Percentiles rank a stretch among this genome's conserved stretches.
Conservation (phyloP, 1,284 basidiomycete species). For the Ceratobasidium sp. region DNA sequence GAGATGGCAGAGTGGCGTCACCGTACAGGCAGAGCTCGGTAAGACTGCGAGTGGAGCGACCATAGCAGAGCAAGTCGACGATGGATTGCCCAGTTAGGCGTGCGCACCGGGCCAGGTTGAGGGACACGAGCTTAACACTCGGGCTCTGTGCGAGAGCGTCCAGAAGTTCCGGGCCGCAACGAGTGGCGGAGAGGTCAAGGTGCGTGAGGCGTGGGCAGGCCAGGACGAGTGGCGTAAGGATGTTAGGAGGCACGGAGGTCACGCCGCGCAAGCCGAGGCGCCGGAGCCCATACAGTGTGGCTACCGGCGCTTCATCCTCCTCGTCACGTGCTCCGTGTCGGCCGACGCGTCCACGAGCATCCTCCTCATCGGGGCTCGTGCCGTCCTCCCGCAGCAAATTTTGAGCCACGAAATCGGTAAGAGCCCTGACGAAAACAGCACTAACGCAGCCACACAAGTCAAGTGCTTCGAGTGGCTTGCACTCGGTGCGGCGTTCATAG, state of each 20-base stretch:
- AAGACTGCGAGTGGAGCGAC: conserved; percentile 72
- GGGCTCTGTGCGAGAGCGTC: conserved; percentile 69
- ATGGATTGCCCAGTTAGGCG: conserved; percentile 84
- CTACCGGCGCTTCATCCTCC: conserved; percentile 50
- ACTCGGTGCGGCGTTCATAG: conserved; percentile 76
- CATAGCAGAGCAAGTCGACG: conserved; percentile 75
- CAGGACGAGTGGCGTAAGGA: conserved; percentile 82
- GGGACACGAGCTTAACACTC: conserved; percentile 75
- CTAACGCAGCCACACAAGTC: conserved; percentile 97
- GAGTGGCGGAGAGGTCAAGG: conserved; percentile 88
- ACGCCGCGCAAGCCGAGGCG: conserved; percentile 88
- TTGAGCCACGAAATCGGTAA: conserved; percentile 77
- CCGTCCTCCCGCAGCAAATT: conserved; percentile 46
- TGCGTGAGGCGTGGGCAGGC: conserved; percentile 90
- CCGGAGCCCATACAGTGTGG: conserved; percentile 76
- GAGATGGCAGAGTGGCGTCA: conserved; percentile 86
- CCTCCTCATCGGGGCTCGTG: conserved; percentile 36
- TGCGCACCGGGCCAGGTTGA: conserved; percentile 90
- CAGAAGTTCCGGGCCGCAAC: conserved; percentile 81
- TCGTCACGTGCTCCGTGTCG: conserved; percentile 42
- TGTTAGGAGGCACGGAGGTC: conserved; percentile 76
- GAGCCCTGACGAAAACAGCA: conserved; percentile 83
- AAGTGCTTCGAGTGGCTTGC: conserved; percentile 84
- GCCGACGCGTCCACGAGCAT: conserved; percentile 40
- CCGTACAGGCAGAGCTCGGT: conserved; percentile 90